phyloP scores from a whole-genome alignment of 768 basidiomycete species.

The Trichaptum fuscoviolaceum region DNA sequence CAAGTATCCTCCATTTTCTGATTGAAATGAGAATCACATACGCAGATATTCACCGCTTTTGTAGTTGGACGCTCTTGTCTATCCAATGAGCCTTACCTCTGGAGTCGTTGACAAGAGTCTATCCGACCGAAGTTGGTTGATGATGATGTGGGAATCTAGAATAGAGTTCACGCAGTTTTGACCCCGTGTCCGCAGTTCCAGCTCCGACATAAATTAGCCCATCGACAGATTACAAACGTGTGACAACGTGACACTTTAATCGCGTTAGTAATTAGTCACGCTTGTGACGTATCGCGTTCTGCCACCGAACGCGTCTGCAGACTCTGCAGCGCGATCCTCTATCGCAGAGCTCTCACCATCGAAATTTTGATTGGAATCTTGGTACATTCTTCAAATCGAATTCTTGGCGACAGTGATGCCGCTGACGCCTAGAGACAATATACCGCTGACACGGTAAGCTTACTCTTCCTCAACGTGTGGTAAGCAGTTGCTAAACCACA shows the following conservation, averaged over 20 bases:
- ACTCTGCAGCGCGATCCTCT: not conserved
- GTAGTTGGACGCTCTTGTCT: constrained; percentile 67
- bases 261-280: not conserved
- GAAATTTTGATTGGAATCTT: not conserved
- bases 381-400: too few species aligned
- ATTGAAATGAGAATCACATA: not conserved
- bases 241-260: not conserved
- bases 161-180: not conserved
- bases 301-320: not conserved
- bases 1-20: constrained; percentile 1
- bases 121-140: not conserved
- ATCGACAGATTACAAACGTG: not conserved
- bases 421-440: constrained; percentile 13
- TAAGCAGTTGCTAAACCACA: constrained; percentile 3
- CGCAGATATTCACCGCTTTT: constrained; percentile 9
- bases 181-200: not conserved
- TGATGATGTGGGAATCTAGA: not conserved
- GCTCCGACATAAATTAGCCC: not conserved
- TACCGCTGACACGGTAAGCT: constrained; percentile 13
- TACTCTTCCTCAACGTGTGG: constrained; percentile 1
- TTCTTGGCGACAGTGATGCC: not conserved
- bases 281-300: not conserved
- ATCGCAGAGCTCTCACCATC: not conserved
- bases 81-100: constrained; percentile 82
- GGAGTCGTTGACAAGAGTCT: constrained; percentile 85